A percentile compares a stretch with the other conserved stretches of the same genome.
Evolutionary conservation across 441 rosid genomes (phyloP).

Genomic region (Hura crepitans): DNA sequence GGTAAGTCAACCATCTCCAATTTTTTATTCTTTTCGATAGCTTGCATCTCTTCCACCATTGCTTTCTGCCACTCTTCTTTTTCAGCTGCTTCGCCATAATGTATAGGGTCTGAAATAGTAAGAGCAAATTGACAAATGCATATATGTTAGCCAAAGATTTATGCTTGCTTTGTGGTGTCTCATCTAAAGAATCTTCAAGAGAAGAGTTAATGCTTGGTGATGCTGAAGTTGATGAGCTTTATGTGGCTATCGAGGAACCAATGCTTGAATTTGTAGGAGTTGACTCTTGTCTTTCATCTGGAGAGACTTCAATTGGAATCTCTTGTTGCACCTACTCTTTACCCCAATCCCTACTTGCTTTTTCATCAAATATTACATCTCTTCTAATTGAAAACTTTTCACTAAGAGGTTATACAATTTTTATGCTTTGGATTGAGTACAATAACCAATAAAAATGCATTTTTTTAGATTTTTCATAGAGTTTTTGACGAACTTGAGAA

Average conservation of each 20-base stretch:
- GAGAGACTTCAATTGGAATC: neutral
- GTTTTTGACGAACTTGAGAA: neutral
- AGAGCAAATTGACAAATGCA: constrained; percentile 13
- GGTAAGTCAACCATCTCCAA: neutral
- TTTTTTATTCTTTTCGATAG: neutral
- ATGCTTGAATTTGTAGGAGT: neutral
- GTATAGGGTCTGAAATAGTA: neutral
- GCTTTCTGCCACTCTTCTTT: neutral
- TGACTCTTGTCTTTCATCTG: neutral
- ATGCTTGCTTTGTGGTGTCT: neutral
- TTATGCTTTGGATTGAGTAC: neutral
- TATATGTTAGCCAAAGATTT: constrained; percentile 4
- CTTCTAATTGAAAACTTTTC: neutral
- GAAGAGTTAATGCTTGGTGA: neutral
- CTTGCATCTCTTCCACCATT: neutral
- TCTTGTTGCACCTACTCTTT: neutral
- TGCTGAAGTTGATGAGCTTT: neutral
- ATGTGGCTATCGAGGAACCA: neutral
- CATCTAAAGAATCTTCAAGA: neutral
- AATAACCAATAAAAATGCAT: neutral
- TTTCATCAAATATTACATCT: constrained; percentile 1
- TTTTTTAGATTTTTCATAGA: constrained; percentile 9
- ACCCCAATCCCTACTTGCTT: neutral
- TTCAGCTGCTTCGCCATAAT: constrained; percentile 1
- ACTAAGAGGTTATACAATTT: neutral